These are phyloP conservation scores for Aschersonia sp. DNA, from an alignment of 2,329 filamentous ascomycete species.

Conservation along the genomic window DNA sequence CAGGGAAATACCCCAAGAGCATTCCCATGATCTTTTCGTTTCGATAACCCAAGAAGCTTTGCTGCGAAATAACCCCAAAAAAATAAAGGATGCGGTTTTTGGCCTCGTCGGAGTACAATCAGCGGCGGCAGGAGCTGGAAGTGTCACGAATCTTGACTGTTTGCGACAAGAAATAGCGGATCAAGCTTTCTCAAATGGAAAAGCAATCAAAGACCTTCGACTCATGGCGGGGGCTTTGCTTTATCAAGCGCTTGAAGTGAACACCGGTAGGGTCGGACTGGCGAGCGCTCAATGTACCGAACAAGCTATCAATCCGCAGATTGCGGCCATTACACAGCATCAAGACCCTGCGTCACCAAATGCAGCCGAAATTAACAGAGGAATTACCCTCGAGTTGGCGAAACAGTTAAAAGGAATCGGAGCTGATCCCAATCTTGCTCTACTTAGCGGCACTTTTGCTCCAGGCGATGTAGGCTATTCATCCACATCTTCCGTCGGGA, in stretches of 20 bases:
- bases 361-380: conserved; percentile 43
- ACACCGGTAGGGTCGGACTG: conserved; percentile 19
- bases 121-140: conserved; percentile 18
- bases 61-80: neutral
- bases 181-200: conserved; percentile 45
- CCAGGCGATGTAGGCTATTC: conserved; percentile 34
- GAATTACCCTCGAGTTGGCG: conserved; percentile 43
- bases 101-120: neutral
- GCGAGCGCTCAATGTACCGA: conserved; percentile 40
- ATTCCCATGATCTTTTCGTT: neutral
- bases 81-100: conserved; percentile 1
- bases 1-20: neutral
- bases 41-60: neutral
- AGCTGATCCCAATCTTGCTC: conserved; percentile 45
- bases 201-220: conserved; percentile 32
- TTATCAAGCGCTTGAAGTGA: conserved; percentile 38
- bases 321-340: conserved; percentile 47
- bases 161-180: conserved; percentile 36
- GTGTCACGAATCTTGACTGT: conserved; percentile 26
- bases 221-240: conserved; percentile 40
- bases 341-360: conserved; percentile 50
- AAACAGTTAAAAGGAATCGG: conserved; percentile 45
- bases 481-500: neutral
- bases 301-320: conserved; percentile 48
- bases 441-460: conserved; percentile 47